These are phyloP conservation scores for Trichocladium uniseriatum DNA, from an alignment of 495 filamentous ascomycete species.

Conservation along the genomic window DNA sequence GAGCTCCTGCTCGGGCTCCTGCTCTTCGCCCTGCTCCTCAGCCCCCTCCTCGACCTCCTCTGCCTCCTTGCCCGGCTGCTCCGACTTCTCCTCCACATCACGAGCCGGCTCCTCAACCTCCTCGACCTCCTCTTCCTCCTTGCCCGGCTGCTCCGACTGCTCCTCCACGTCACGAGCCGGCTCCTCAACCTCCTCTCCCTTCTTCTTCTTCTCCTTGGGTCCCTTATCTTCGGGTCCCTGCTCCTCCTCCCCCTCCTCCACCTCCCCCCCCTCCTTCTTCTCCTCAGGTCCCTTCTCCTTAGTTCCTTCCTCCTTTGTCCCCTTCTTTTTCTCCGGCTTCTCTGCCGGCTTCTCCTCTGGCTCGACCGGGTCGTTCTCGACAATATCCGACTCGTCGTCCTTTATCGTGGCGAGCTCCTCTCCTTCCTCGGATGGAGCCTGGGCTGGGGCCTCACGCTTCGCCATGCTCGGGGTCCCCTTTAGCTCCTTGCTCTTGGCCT, in stretches of 20 bases:
- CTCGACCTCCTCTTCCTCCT: constrained; percentile 16
- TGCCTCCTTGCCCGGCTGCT: neutral
- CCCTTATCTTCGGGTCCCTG: no score
- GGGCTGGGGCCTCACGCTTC: no score
- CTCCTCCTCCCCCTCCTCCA: no score
- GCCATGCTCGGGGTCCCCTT: neutral
- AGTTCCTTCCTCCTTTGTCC: no score
- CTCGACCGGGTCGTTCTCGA: constrained; percentile 44
- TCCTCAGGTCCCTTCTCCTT: no score
- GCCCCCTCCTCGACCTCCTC: neutral
- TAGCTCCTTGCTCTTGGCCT: neutral
- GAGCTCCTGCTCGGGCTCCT: constrained; percentile 22
- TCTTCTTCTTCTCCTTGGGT: no score
- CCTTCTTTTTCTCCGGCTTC: no score
- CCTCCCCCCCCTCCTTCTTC: no score
- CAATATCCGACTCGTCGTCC: constrained; percentile 15
- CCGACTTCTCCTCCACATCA: neutral
- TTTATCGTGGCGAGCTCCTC: constrained; percentile 4
- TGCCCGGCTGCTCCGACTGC: constrained; percentile 36
- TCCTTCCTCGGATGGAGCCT: no score
- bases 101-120: neutral
- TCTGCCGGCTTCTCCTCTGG: no score
- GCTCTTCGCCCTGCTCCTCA: neutral
- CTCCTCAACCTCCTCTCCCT: no score
- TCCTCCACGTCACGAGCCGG: no score